Percentiles rank a stretch among this genome's conserved stretches.
phyloP scores from a whole-genome alignment of 352 stramenopile genomes.

The Phytophthora chlamydospora region DNA sequence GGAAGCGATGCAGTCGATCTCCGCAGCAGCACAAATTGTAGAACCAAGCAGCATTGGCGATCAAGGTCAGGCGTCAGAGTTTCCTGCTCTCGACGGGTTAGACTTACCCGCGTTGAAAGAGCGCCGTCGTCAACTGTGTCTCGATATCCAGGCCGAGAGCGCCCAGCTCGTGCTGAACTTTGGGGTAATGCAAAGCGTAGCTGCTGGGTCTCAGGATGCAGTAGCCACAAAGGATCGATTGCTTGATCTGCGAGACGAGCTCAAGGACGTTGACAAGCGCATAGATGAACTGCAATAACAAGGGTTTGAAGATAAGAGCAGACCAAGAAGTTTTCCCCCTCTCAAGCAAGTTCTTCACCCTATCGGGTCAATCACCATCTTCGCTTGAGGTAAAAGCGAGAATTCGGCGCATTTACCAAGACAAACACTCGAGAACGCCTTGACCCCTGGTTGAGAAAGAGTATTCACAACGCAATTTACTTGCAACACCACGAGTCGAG shows the following conservation, averaged over 20 bases:
- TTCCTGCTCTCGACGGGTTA: conserved; percentile 20
- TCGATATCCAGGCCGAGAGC: conserved; percentile 61
- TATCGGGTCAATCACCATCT: too few relatives aligned
- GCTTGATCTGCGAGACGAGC: conserved; percentile 28
- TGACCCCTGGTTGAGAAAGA: too few relatives aligned
- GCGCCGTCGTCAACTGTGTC: conserved; percentile 48
- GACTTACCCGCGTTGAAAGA: conserved; percentile 33
- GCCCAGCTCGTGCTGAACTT: conserved; percentile 51
- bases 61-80: conserved; percentile 2
- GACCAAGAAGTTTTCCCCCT: too few relatives aligned
- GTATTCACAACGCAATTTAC: conserved; percentile 10
- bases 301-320: too few relatives aligned
- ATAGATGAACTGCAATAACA: neutral
- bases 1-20: neutral
- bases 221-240: conserved; percentile 23
- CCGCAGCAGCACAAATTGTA: too few relatives aligned
- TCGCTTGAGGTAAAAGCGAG: neutral
- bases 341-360: too few relatives aligned
- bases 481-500: conserved; percentile 4
- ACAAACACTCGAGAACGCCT: neutral
- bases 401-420: neutral
- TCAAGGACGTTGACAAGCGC: conserved; percentile 26
- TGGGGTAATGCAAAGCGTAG: conserved; percentile 12
- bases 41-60: neutral
- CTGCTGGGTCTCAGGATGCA: conserved; percentile 8